Evolutionary conservation across 1,284 basidiomycete species (phyloP), one percentile per base, ranked within the genome.

Genomic region (Microbotryum violaceum): DNA sequence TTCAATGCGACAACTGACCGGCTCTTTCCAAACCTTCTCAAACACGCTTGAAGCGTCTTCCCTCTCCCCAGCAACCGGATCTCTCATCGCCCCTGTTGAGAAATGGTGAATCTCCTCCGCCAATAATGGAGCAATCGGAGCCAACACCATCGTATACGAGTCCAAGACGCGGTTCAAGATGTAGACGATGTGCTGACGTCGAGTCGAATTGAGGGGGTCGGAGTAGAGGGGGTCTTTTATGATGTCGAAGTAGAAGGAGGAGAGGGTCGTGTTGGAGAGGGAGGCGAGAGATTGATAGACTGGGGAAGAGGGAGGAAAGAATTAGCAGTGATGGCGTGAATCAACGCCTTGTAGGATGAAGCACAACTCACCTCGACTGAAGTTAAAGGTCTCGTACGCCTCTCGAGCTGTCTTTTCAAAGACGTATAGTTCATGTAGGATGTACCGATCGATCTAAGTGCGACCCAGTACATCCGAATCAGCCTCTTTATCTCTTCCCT

Each of bases 171-270:
- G 71, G 58, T 85, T 79, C 18, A 97, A 77, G 0, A 90, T 87
- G 2, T 85, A 83, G 3, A 92, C 74, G 21, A 88, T 80, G 1
- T 82, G 81, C 58, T 81, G 78, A 14, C 94, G 82, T 53, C 84
- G 79, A 1, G 75, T 66, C 63, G 82, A 82, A 14, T 79, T 71
- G 1, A 75, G 63, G 4, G 77, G 74, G 70, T 90, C 82, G 37
- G 89, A 87, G 74, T 99, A 98, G 6, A 99, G 78, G 46, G 82
- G 82, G 75, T 97, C 94, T 75, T 97, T 97, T 57, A 84, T 87
- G 52, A 90, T 84, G 72, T 94, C 91, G 66, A 97, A 89, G 77
- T 97, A 98, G 23, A 81, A 74, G 0, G 80, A 80, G 0, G 80
- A 81, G 0, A 97, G 78, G 0, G 77, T 75, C 18, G 64, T 75